Evolutionary conservation across 345 rosid genomes (phyloP).

Genomic region (Orychophragmus violaceus): DNA sequence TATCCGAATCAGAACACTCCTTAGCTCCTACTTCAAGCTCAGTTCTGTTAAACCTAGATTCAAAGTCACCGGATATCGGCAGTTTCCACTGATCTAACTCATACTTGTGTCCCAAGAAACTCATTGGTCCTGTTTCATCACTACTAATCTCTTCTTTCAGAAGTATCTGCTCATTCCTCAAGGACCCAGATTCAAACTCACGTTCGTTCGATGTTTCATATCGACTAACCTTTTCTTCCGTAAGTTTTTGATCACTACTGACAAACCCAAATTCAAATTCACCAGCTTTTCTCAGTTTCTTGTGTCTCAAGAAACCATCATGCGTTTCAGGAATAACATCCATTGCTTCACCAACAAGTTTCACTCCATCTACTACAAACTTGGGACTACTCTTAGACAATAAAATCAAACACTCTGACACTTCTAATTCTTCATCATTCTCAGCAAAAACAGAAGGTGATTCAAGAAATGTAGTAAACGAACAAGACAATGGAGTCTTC

Average conservation of each 20-base stretch:
- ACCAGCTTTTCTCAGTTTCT: conserved; percentile 16
- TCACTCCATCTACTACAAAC: conserved; percentile 21
- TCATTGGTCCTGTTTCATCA: not conserved
- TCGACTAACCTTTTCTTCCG: not conserved
- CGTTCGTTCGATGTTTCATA: not conserved
- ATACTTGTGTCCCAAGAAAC: conserved; percentile 5
- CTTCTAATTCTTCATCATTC: conserved; percentile 43
- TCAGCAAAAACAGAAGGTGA: conserved; percentile 30
- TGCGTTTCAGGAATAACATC: conserved; percentile 17
- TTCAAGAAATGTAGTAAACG: conserved; percentile 38
- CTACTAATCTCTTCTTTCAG: not conserved
- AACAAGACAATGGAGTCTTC: conserved; percentile 34
- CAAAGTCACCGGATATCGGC: not conserved
- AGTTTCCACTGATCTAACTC: not conserved
- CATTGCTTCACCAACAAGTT: conserved; percentile 24
- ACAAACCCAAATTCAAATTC: not conserved
- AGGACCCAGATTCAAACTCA: not conserved
- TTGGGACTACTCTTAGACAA: conserved; percentile 38
- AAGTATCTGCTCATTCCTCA: not conserved
- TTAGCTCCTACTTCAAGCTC: not conserved
- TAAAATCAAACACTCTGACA: conserved; percentile 49
- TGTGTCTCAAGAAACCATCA: conserved; percentile 20
- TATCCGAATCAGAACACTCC: conserved; percentile 1
- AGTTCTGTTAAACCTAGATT: not conserved
- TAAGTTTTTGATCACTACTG: not conserved